Base-by-base conservation (phyloP, 371 early-diverging fungal species). In the Zopfochytrium polystomum region DNA sequence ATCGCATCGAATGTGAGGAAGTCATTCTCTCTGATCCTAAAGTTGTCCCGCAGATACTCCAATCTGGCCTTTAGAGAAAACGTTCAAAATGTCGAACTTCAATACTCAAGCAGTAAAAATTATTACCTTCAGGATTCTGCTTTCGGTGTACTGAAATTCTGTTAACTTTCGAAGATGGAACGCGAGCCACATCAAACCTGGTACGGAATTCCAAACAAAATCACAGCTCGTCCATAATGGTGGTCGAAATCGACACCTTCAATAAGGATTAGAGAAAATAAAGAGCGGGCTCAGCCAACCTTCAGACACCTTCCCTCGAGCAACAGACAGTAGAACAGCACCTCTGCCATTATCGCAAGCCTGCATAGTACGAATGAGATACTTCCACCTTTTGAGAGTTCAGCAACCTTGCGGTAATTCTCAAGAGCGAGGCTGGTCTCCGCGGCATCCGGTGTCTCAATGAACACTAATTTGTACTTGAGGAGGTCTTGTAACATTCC, bases 201-300 rank as follows among this genome's bases (percentile, higher is more conserved):
- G 72, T 96, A 99, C 0, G 99, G 99, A 45, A 99, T 97, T 15
- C 99, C 99, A 83, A 97, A 96, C 85, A 99, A 86, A 55, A 99
- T 83, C 68, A 77, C 77, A 22, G 97, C 98, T 29, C 99, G 85
- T 7, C 99, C 99, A 77, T 99, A 99, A 65, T 97, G 90, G 73
- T 98, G 95, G 71, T 98, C 98, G 74, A 99, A 99, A 87, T 99
- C 99, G 65, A 99, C 96, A 20, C 99, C 99, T n/a, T n/a, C n/a
- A n/a, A n/a, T n/a, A n/a, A n/a, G n/a, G n/a, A n/a, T n/a, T n/a
- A n/a, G n/a, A n/a, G n/a, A n/a, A n/a, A n/a, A n/a, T n/a, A n/a
- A n/a, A n/a, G n/a, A n/a, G n/a, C n/a, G n/a, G n/a, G n/a, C n/a
- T n/a, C n/a, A n/a, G n/a, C n/a, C n/a, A n/a, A n/a, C n/a, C n/a